A percentile compares a stretch with the other conserved stretches of the same genome.
These are phyloP conservation scores for Mycocentrospora acerina DNA, from an alignment of 2,329 filamentous ascomycete species.

Conservation along the genomic window DNA sequence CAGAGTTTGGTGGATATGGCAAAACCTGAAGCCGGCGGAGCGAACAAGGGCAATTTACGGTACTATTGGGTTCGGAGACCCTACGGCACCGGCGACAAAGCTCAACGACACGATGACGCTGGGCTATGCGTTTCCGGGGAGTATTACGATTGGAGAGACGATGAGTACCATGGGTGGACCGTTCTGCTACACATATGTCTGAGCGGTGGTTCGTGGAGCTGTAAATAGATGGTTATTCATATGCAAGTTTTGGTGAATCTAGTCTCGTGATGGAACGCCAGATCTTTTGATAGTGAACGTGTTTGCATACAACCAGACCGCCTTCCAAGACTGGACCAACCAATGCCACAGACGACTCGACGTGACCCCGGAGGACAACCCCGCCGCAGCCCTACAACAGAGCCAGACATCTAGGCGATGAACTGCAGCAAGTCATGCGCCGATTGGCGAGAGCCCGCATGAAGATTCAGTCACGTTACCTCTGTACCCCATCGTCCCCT, in stretches of 20 bases:
- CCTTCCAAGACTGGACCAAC: no score
- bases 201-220: slow-evolving; percentile 1
- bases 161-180: slow-evolving; percentile 49
- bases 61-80: slow-evolving; percentile 48
- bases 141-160: slow-evolving; percentile 41
- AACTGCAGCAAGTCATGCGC: slow-evolving; percentile 4
- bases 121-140: slow-evolving; percentile 36
- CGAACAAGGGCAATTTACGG: slow-evolving; percentile 43
- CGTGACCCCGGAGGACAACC: no score
- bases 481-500: not conserved
- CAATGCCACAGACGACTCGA: no score
- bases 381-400: no score
- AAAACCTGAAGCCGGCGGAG: slow-evolving; percentile 44
- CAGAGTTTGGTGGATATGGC: slow-evolving; percentile 53
- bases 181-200: slow-evolving; percentile 51
- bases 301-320: no score
- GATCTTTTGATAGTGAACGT: no score
- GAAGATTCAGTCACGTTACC: slow-evolving; percentile 19
- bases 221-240: slow-evolving; percentile 10
- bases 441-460: slow-evolving; percentile 25
- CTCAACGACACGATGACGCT: slow-evolving; percentile 47
- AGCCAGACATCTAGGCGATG: no score
- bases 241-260: slow-evolving; percentile 2
- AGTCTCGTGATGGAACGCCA: not conserved
- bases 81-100: slow-evolving; percentile 48